phyloP scores from a whole-genome alignment of 2,329 filamentous ascomycete genomes.

The Huntiella decipiens region DNA sequence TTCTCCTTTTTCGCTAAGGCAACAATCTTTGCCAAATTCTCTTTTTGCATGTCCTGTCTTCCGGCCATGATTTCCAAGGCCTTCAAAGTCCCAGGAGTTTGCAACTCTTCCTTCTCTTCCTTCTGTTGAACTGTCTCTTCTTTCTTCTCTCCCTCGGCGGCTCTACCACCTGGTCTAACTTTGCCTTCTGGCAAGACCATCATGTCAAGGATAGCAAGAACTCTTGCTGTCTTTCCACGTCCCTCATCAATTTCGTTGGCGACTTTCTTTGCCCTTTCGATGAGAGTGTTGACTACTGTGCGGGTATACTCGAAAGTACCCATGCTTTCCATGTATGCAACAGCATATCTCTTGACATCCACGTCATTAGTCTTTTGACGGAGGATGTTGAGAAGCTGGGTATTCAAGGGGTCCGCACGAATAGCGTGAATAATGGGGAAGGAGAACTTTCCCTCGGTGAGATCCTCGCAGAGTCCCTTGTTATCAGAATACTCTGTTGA shows the following conservation, averaged over 20 bases:
- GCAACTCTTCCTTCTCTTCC: not conserved
- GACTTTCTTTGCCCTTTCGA: constrained; percentile 41
- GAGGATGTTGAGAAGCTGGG: constrained; percentile 77
- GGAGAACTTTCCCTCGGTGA: constrained; percentile 93
- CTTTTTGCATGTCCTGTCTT: constrained; percentile 6
- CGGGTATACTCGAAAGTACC: constrained; percentile 79
- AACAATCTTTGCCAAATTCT: constrained; percentile 3
- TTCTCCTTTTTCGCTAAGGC: too few relatives aligned
- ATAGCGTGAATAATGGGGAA: constrained; percentile 93
- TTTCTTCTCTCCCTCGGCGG: not conserved
- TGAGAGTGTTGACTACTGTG: constrained; percentile 43
- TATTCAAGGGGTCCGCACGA: constrained; percentile 50
- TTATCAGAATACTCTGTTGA: constrained; percentile 60
- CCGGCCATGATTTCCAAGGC: constrained; percentile 3
- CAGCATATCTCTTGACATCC: constrained; percentile 79
- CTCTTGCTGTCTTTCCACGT: constrained; percentile 32
- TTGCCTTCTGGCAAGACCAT: constrained; percentile 24
- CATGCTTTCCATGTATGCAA: constrained; percentile 75
- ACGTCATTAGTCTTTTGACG: constrained; percentile 75
- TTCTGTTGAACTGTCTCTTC: not conserved
- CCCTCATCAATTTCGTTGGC: constrained; percentile 46
- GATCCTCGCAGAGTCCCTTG: constrained; percentile 86
- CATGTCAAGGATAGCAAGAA: constrained; percentile 50
- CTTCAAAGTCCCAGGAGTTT: constrained; percentile 1
- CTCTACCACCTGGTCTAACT: not conserved